Evolutionary conservation across 2,329 filamentous ascomycete species (phyloP).

Genomic region (Aspergillus uvarum): DNA sequence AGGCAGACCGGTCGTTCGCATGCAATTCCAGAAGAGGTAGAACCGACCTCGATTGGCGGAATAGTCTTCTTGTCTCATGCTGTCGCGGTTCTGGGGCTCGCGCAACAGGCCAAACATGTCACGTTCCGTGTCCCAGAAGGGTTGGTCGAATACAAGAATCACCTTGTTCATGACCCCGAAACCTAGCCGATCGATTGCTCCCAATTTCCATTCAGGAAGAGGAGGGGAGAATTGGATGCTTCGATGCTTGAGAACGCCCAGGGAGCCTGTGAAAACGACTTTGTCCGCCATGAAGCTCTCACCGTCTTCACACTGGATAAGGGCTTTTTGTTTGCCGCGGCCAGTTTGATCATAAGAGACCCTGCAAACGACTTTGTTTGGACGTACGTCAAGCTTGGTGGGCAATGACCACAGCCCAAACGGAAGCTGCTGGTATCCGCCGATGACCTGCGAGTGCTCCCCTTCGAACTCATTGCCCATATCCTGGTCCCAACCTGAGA

Average conservation of each 20-base stretch:
- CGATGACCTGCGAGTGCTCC: conserved; percentile 86
- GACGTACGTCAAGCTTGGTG: conserved; percentile 71
- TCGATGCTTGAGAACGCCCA: conserved; percentile 84
- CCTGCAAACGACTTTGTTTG: conserved; percentile 68
- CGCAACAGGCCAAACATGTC: conserved; percentile 94
- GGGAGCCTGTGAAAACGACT: conserved; percentile 83
- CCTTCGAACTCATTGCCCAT: conserved; percentile 97
- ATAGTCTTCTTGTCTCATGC: conserved; percentile 78
- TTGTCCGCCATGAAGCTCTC: conserved; percentile 77
- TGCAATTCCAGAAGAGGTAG: conserved; percentile 97
- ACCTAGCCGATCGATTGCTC: conserved; percentile 77
- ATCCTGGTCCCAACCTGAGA: conserved; percentile 94
- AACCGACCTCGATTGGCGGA: conserved; percentile 78
- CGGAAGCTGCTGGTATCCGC: conserved; percentile 92
- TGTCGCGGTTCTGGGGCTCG: conserved; percentile 66
- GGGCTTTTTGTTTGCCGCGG: conserved; percentile 50
- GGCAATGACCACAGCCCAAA: conserved; percentile 79
- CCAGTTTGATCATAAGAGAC: conserved; percentile 62
- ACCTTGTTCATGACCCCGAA: conserved; percentile 96
- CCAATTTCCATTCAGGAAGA: conserved; percentile 81
- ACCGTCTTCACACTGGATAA: conserved; percentile 75
- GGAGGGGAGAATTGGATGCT: conserved; percentile 83
- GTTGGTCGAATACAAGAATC: conserved; percentile 79
- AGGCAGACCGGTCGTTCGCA: conserved; percentile 82
- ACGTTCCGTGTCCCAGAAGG: conserved; percentile 86